Percentiles rank a stretch among this genome's conserved stretches.
Conservation (phyloP, 1,284 basidiomycete genomes). For the Ustilago hordei region DNA sequence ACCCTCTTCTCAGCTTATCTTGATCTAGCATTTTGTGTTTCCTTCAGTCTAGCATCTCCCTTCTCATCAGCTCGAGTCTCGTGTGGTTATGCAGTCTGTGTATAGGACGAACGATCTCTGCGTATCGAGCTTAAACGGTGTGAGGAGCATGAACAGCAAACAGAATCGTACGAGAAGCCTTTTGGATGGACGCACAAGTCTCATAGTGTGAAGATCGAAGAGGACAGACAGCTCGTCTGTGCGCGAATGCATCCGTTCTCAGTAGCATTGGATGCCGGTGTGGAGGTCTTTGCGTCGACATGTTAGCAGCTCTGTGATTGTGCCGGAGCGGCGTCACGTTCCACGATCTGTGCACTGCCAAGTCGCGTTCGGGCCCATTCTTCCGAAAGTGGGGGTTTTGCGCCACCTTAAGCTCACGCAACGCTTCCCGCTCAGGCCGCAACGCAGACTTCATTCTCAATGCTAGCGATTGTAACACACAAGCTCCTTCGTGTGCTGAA, state of each 20-base stretch:
- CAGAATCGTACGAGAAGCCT: neutral
- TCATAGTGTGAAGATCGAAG: neutral
- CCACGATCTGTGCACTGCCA: neutral
- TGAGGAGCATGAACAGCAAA: neutral
- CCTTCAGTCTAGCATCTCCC: neutral
- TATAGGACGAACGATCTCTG: neutral
- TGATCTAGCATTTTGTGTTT: neutral
- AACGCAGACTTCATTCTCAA: neutral
- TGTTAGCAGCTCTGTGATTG: neutral
- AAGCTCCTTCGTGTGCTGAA: neutral
- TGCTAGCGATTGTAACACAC: neutral
- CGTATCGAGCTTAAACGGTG: neutral
- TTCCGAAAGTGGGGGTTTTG: neutral
- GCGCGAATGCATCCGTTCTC: neutral
- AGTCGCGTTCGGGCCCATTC: neutral
- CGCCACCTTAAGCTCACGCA: neutral
- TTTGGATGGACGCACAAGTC: neutral
- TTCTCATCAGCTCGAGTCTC: neutral
- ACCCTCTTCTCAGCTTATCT: neutral
- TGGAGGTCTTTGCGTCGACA: neutral
- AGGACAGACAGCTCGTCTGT: neutral
- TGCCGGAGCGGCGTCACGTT: neutral
- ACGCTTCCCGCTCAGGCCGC: neutral
- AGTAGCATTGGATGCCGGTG: neutral
- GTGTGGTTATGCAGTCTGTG: neutral